Evolutionary conservation across 305 asterid genomes (phyloP).

Genomic region (Withania somnifera): DNA sequence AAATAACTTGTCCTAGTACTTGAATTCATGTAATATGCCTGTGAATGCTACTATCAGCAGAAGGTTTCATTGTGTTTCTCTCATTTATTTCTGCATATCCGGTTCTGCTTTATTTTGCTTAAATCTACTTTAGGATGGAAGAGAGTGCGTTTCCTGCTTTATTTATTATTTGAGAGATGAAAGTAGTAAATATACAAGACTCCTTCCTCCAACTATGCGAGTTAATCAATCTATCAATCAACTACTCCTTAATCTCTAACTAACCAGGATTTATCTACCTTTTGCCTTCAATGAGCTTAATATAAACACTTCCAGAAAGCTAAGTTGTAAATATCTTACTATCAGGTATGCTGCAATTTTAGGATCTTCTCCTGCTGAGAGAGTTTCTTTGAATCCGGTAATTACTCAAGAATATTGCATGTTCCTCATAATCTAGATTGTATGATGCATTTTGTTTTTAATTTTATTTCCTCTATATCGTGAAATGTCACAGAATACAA

Average conservation of each 20-base stretch:
- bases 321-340: not conserved
- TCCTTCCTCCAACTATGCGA: not conserved
- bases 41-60: not conserved
- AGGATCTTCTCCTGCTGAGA: conserved; percentile 67
- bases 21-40: not conserved
- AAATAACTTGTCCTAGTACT: not conserved
- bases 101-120: not conserved
- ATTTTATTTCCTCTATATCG: not conserved
- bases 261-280: not conserved
- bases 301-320: not conserved
- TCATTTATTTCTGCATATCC: not conserved
- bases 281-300: not conserved
- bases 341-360: conserved; percentile 85
- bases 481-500: not conserved
- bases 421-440: not conserved
- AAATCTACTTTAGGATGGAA: not conserved
- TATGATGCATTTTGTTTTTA: not conserved
- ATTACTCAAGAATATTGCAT: conserved; percentile 12
- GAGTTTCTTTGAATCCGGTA: conserved; percentile 68
- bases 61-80: not conserved
- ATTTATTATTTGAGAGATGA: not conserved
- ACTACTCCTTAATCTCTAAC: not conserved
- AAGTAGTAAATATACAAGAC: not conserved
- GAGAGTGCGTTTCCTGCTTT: not conserved
- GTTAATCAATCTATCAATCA: not conserved